Evolutionary conservation across 202 grass and related monocot genomes (phyloP), one percentile per base, ranked within the genome.

Genomic region (Alloteropsis angusta): DNA sequence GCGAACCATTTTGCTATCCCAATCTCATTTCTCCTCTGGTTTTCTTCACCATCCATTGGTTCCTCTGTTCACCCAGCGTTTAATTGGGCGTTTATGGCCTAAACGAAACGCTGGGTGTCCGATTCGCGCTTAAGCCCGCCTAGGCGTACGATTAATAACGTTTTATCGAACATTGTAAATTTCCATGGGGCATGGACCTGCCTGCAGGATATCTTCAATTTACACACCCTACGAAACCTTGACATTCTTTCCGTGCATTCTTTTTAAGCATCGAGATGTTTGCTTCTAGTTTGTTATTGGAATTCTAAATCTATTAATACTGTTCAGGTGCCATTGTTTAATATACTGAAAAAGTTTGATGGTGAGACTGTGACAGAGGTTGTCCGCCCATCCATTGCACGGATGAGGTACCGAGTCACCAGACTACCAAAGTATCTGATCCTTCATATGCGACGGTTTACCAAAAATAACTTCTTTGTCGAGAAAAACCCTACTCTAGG

Each of bases 261-360:
- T 14, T 41, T 60, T 35, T 69, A 8, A 26, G 76, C 8, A 34
- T 43, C 18, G 17, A 32, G 56, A 9, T 32, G 43, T 26, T 47
- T 17, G 67, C 11, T 78, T 74, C 49, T 36, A 52, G 49, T 58
- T 83, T 26, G 15, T 25, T 48, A 10, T 60, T 65, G 5, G 38
- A 56, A 75, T 63, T 76, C 30, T 76, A 62, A 88, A 71, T 45
- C 47, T 71, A 44, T 38, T 14, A 53, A 60, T 53, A 23, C 21
- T 75, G 8, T 83, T 77, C 78, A 94, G 96, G 83, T 98, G 54
- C 92, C 96, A 52, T 71, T 98, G 15, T 98, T 95, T 83, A 98
- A 93, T 85, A 98, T 98, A 85, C 86, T 98, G 82, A 98, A 92
- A 79, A 98, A 98, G 68, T 98, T 98, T 77, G 92, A 98, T 73